Percentiles rank a stretch among this genome's conserved stretches.
phyloP scores from a whole-genome alignment of 2,329 filamentous ascomycete genomes.

The Drechslera avenae region DNA sequence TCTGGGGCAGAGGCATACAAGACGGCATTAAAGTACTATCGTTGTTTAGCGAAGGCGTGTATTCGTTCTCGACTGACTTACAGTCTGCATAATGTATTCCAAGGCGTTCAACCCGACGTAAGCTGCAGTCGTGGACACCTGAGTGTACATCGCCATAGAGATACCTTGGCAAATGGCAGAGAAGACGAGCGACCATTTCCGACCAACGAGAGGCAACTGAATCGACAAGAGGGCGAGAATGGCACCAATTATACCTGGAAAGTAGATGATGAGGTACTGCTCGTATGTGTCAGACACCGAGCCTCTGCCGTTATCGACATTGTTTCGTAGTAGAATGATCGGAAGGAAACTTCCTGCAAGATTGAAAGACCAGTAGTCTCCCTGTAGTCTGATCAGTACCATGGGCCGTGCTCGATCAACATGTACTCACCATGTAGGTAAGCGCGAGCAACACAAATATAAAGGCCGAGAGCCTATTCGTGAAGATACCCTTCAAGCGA shows the following conservation, averaged over 20 bases:
- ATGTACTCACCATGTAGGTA: constrained; percentile 29
- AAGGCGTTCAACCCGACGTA: constrained; percentile 38
- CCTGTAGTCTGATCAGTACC: constrained; percentile 11
- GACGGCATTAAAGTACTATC: constrained; percentile 38
- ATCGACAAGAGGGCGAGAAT: constrained; percentile 30
- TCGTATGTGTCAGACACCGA: constrained; percentile 34
- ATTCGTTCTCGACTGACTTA: constrained; percentile 4
- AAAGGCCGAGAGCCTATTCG: constrained; percentile 31
- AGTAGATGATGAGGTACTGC: constrained; percentile 40
- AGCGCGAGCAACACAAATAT: constrained; percentile 35
- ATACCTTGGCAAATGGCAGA: constrained; percentile 36
- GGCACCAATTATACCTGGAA: constrained; percentile 35
- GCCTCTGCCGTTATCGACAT: constrained; percentile 30
- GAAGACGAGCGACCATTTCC: constrained; percentile 38
- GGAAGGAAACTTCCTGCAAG: constrained; percentile 34
- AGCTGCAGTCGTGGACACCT: constrained; percentile 31
- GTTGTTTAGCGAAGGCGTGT: background rate
- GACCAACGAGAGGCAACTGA: constrained; percentile 34
- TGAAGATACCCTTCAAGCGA: constrained; percentile 37
- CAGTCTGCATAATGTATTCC: constrained; percentile 43
- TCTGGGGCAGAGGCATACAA: constrained; percentile 39
- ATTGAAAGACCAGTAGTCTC: constrained; percentile 43
- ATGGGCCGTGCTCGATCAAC: background rate
- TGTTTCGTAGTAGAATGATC: constrained; percentile 37
- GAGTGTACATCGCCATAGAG: constrained; percentile 40